A percentile compares a stretch with the other conserved stretches of the same genome.
Evolutionary conservation across 106 monocot species (phyloP).

Genomic region (Acanthochlamys bracteata): DNA sequence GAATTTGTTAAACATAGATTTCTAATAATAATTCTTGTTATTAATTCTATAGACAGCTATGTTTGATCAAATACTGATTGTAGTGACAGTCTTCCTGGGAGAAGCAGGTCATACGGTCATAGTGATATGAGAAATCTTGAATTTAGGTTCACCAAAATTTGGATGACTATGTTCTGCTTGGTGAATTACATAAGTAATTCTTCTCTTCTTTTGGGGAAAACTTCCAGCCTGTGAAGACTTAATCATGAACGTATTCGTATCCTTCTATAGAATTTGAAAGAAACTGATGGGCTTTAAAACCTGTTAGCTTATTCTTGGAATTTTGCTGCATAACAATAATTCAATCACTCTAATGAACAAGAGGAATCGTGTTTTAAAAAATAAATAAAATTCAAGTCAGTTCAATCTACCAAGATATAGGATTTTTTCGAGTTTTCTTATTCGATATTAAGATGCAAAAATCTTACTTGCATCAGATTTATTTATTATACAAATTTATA

Average conservation of each 20-base stretch:
- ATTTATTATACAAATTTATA: background rate
- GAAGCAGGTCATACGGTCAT: background rate
- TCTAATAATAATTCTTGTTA: background rate
- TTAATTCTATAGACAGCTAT: background rate
- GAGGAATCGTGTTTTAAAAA: slow-evolving; percentile 8
- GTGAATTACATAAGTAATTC: background rate
- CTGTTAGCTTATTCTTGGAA: background rate
- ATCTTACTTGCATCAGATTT: slow-evolving; percentile 1
- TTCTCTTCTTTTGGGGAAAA: background rate
- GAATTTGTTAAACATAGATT: no score
- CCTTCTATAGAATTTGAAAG: no score
- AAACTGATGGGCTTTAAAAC: background rate
- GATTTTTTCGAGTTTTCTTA: background rate
- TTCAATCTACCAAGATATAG: slow-evolving; percentile 1
- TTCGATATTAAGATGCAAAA: background rate
- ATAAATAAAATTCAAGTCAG: no score
- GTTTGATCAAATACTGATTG: background rate
- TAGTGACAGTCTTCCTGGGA: slow-evolving; percentile 6
- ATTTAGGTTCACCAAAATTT: background rate
- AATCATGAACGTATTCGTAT: no score
- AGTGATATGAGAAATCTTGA: background rate
- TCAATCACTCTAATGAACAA: background rate
- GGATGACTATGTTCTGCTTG: background rate
- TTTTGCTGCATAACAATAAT: background rate
- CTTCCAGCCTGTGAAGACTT: no score